These are phyloP conservation scores for Hortaea sp. DNA, from an alignment of 2,329 filamentous ascomycete species.

Conservation along the genomic window DNA sequence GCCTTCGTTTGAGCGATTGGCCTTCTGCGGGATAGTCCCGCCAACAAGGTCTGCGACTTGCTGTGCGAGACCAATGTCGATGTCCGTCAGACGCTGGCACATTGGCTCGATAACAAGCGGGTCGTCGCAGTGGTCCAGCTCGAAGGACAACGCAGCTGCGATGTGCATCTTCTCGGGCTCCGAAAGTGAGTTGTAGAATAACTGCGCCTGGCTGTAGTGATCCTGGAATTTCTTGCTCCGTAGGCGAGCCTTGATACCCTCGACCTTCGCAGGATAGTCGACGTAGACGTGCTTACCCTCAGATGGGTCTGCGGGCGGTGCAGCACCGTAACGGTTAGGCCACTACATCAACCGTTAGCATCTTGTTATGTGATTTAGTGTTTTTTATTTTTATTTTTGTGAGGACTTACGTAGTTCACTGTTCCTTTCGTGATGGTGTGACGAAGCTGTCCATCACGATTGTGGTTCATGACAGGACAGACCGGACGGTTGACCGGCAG, in stretches of 20 bases:
- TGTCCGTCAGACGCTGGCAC: slow-evolving; percentile 57
- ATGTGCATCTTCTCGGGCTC: slow-evolving; percentile 56
- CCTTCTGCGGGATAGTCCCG: slow-evolving; percentile 46
- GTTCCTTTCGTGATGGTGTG: slow-evolving; percentile 65
- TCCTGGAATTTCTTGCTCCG: slow-evolving; percentile 67
- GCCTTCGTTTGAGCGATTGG: slow-evolving; percentile 51
- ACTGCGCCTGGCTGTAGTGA: slow-evolving; percentile 65
- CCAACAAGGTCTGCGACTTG: slow-evolving; percentile 62
- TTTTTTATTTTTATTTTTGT: too few species aligned
- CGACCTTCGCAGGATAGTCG: slow-evolving; percentile 55
- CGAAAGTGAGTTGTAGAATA: slow-evolving; percentile 72
- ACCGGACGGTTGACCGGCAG: slow-evolving; percentile 60
- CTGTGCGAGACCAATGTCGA: slow-evolving; percentile 60
- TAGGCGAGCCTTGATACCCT: slow-evolving; percentile 60
- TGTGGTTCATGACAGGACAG: slow-evolving; percentile 24
- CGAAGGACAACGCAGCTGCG: slow-evolving; percentile 52
- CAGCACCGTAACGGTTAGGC: slow-evolving; percentile 59
- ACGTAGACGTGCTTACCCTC: slow-evolving; percentile 53
- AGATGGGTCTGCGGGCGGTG: slow-evolving; percentile 50
- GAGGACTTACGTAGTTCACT: slow-evolving; percentile 40
- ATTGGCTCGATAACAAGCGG: slow-evolving; percentile 64
- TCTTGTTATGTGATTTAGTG: too few species aligned
- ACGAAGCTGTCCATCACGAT: slow-evolving; percentile 42
- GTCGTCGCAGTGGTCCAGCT: slow-evolving; percentile 75
- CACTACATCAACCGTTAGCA: slow-evolving; percentile 42